A percentile compares a stretch with the other conserved stretches of the same genome.
These are phyloP conservation scores for Cyclocybe aegerita DNA, from an alignment of 768 basidiomycete genomes.

Conservation along the genomic window DNA sequence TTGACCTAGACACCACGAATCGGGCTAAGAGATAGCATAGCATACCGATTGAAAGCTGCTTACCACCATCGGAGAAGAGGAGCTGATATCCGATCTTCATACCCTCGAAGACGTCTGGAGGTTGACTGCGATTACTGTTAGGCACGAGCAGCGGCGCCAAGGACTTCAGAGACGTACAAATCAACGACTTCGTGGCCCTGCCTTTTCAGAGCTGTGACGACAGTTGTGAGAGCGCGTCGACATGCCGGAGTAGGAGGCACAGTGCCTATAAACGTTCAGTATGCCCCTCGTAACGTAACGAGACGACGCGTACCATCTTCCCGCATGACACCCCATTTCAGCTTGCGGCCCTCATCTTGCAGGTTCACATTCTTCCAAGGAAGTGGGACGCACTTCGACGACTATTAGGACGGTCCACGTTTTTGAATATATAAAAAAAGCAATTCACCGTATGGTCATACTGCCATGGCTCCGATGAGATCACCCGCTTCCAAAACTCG, in stretches of 20 bases:
- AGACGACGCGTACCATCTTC: slow-evolving; percentile 38
- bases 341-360: slow-evolving; percentile 45
- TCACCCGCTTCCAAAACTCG: slow-evolving; percentile 64
- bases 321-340: slow-evolving; percentile 65
- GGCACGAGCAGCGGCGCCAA: neutral
- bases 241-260: slow-evolving; percentile 67
- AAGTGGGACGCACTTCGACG: slow-evolving; percentile 44
- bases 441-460: slow-evolving; percentile 57
- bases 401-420: neutral
- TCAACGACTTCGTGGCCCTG: slow-evolving; percentile 65
- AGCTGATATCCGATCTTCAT: slow-evolving; percentile 53
- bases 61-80: slow-evolving; percentile 58
- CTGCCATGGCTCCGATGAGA: slow-evolving; percentile 62
- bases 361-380: slow-evolving; percentile 49
- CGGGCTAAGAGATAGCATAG: slow-evolving; percentile 4
- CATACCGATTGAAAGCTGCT: slow-evolving; percentile 12
- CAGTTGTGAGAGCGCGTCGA: slow-evolving; percentile 50
- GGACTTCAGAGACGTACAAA: slow-evolving; percentile 42
- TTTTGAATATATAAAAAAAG: neutral
- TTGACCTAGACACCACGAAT: slow-evolving; percentile 31
- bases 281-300: neutral
- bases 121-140: slow-evolving; percentile 22
- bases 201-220: slow-evolving; percentile 49
- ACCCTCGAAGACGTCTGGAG: slow-evolving; percentile 53
- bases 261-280: slow-evolving; percentile 37